These are phyloP conservation scores for Phytophthora aleatoria DNA, from an alignment of 352 stramenopile genomes.

Conservation along the genomic window DNA sequence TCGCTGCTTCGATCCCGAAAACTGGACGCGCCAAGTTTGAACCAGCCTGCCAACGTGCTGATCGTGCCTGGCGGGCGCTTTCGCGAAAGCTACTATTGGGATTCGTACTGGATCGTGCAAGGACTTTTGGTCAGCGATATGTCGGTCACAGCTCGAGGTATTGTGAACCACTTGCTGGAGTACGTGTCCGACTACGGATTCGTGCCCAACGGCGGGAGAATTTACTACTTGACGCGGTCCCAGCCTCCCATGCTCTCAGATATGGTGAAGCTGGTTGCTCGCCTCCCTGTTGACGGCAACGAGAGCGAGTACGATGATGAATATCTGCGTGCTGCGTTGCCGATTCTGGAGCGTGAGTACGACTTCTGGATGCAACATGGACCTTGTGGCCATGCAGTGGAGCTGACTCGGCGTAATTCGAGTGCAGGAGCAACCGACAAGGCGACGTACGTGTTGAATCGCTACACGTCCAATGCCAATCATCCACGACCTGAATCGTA, in stretches of 20 bases:
- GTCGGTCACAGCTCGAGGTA: conserved; percentile 68
- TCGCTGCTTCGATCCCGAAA: conserved; percentile 57
- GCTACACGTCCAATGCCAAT: conserved; percentile 77
- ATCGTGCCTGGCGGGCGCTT: conserved; percentile 92
- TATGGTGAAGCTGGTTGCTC: conserved; percentile 76
- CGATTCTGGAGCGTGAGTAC: conserved; percentile 83
- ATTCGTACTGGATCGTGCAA: conserved; percentile 93
- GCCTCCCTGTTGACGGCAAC: conserved; percentile 36
- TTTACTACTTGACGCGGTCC: conserved; percentile 92
- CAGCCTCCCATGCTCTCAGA: conserved; percentile 91
- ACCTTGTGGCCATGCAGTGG: conserved; percentile 61
- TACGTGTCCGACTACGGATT: conserved; percentile 88
- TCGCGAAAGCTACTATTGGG: conserved; percentile 94
- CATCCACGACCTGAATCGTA: conserved; percentile 88
- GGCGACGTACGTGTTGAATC: conserved; percentile 64
- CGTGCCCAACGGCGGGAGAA: conserved; percentile 88
- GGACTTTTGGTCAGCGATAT: conserved; percentile 87
- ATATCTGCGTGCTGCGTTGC: conserved; percentile 58
- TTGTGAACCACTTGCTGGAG: conserved; percentile 89
- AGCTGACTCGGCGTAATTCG: conserved; percentile 40
- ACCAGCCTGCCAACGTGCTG: conserved; percentile 61
- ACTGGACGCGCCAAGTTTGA: conserved; percentile 38
- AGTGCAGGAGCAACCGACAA: conserved; percentile 8
- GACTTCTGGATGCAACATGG: conserved; percentile 85
- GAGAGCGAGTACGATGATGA: conserved; percentile 52